Percentiles rank a stretch among this genome's conserved stretches.
Conservation (phyloP, 2,329 filamentous ascomycete species). For the Nemania serpens region DNA sequence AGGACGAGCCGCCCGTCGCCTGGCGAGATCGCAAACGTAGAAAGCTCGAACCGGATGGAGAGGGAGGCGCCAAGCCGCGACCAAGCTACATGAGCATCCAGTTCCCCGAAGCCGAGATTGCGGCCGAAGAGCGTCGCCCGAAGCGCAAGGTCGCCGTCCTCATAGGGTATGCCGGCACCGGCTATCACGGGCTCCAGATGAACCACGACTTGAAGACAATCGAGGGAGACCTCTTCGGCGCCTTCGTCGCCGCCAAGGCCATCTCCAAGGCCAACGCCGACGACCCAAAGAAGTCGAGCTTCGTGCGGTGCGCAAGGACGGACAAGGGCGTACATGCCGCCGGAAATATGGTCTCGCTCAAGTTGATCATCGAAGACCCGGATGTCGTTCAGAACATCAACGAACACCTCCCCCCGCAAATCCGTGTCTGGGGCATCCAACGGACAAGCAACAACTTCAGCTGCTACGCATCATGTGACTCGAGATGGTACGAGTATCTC, state of each 20-base stretch:
- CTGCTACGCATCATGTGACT: slow-evolving; percentile 93
- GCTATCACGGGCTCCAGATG: slow-evolving; percentile 97
- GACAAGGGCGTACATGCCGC: slow-evolving; percentile 98
- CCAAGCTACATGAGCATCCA: slow-evolving; percentile 61
- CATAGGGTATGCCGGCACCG: slow-evolving; percentile 93
- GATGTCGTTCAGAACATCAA: slow-evolving; percentile 93
- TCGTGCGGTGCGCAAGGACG: slow-evolving; percentile 91
- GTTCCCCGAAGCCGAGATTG: slow-evolving; percentile 79
- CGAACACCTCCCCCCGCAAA: slow-evolving; percentile 79
- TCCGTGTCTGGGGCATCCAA: slow-evolving; percentile 92
- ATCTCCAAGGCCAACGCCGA: slow-evolving; percentile 97
- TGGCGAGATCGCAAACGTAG: slow-evolving; percentile 60
- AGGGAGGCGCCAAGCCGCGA: slow-evolving; percentile 40
- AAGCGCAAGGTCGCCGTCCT: slow-evolving; percentile 97
- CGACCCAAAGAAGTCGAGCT: slow-evolving; percentile 93
- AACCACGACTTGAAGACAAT: slow-evolving; percentile 85
- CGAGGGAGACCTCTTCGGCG: slow-evolving; percentile 91
- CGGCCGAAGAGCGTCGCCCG: slow-evolving; percentile 80
- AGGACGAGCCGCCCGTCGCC: slow-evolving; percentile 46
- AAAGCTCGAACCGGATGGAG: slow-evolving; percentile 47
- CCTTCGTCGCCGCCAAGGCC: slow-evolving; percentile 87
- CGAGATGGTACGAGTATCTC: slow-evolving; percentile 95
- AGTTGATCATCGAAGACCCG: slow-evolving; percentile 91
- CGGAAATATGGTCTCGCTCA: slow-evolving; percentile 92
- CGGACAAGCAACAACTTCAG: slow-evolving; percentile 90